Conservation (phyloP, 495 filamentous ascomycete genomes). For the Aspergillus steynii region DNA sequence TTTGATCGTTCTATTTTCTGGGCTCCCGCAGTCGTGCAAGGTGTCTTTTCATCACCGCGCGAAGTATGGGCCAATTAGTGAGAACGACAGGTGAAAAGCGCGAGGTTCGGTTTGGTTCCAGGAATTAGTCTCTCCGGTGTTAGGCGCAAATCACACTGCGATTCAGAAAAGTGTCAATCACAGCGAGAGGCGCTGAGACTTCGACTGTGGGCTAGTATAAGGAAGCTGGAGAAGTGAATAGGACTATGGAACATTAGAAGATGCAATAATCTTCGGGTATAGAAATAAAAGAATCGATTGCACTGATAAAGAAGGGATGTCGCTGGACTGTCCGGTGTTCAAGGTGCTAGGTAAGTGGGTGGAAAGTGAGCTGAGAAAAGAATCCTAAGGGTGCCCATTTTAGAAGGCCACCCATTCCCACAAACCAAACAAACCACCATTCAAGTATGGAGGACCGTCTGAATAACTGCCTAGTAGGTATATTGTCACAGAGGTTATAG, state of each 20-base stretch:
- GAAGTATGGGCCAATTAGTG: not conserved
- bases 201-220: not conserved
- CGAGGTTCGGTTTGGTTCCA: too few species aligned
- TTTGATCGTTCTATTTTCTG: slow-evolving; percentile 15
- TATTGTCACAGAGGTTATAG: too few species aligned
- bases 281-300: not conserved
- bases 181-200: not conserved
- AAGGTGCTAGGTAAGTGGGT: not conserved
- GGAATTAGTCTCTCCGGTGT: too few species aligned
- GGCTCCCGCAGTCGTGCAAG: not conserved
- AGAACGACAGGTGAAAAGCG: too few species aligned
- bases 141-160: too few species aligned
- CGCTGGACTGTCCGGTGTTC: not conserved
- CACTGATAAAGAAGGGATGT: not conserved
- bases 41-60: not conserved
- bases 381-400: not conserved
- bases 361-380: not conserved
- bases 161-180: too few species aligned
- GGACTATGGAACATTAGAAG: not conserved
- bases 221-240: not conserved
- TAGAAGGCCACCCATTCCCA: not conserved
- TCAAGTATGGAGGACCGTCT: too few species aligned
- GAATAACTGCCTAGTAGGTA: too few species aligned
- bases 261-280: not conserved
- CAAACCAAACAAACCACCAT: not conserved